Conservation (phyloP, 257 asterid genomes). For the Lavandula angustifolia region DNA sequence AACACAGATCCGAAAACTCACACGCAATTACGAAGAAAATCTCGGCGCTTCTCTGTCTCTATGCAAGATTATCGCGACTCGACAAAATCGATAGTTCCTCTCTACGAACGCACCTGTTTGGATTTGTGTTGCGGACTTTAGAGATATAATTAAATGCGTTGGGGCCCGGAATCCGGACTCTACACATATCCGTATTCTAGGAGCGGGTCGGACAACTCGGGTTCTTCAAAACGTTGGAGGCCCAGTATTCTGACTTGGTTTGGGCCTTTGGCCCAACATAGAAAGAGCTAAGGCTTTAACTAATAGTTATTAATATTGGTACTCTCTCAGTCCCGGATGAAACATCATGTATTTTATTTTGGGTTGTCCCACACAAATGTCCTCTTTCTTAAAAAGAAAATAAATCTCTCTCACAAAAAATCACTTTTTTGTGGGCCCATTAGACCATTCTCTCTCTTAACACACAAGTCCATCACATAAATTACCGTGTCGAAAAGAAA, state of each 20-base stretch:
- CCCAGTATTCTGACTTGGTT: neutral
- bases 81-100: conserved; percentile 18
- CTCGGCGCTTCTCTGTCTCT: conserved; percentile 1
- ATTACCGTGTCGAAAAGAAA: too few relatives aligned
- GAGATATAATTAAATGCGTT: neutral
- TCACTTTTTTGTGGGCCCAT: too few relatives aligned
- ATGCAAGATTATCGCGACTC: conserved; percentile 26
- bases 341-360: too few relatives aligned
- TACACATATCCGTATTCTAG: neutral
- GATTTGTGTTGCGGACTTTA: conserved; percentile 30
- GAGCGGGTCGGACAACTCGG: neutral
- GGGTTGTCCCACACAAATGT: too few relatives aligned
- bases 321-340: too few relatives aligned
- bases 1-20: conserved; percentile 26
- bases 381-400: too few relatives aligned
- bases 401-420: too few relatives aligned
- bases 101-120: conserved; percentile 21
- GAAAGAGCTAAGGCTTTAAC: too few relatives aligned
- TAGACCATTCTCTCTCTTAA: too few relatives aligned
- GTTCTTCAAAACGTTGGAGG: neutral
- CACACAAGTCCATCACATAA: too few relatives aligned
- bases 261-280: neutral
- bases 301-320: too few relatives aligned
- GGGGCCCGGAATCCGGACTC: neutral
- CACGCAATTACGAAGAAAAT: neutral